Evolutionary conservation across 2,329 filamentous ascomycete genomes (phyloP).

Genomic region (Microsporum audouinii): DNA sequence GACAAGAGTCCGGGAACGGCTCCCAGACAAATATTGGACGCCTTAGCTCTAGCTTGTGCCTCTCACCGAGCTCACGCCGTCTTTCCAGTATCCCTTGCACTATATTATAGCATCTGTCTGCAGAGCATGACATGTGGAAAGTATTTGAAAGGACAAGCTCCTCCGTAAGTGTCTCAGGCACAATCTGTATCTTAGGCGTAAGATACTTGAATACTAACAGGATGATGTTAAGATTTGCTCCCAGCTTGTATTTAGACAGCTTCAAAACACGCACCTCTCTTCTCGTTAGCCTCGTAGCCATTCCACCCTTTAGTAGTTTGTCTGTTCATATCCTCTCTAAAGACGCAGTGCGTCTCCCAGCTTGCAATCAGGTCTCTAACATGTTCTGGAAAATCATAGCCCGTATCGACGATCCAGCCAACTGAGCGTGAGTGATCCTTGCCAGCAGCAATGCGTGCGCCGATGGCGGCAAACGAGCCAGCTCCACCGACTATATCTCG

Average conservation of each 20-base stretch:
- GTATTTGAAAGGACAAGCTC: constrained; percentile 58
- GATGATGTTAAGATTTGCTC: not conserved
- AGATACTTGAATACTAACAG: constrained; percentile 65
- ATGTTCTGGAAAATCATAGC: constrained; percentile 67
- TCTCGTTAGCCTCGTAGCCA: constrained; percentile 61
- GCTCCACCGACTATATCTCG: constrained; percentile 77
- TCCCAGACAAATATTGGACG: constrained; percentile 84
- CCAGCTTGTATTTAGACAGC: constrained; percentile 13
- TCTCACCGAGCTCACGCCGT: constrained; percentile 30
- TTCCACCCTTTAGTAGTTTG: constrained; percentile 90
- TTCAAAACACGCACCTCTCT: constrained; percentile 39
- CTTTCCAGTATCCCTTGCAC: constrained; percentile 55
- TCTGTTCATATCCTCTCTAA: constrained; percentile 54
- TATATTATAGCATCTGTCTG: constrained; percentile 62
- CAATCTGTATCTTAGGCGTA: constrained; percentile 74
- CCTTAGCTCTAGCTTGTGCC: constrained; percentile 20
- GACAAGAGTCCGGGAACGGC: constrained; percentile 81
- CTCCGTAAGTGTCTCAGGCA: constrained; percentile 57
- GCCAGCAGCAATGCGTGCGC: constrained; percentile 78
- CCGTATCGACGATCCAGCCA: constrained; percentile 84
- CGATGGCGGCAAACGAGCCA: constrained; percentile 74
- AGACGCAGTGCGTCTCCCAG: constrained; percentile 64
- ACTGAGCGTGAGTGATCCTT: constrained; percentile 53
- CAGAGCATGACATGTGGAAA: constrained; percentile 81
- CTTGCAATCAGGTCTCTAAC: constrained; percentile 53